Evolutionary conservation across 495 filamentous ascomycete genomes (phyloP).

Genomic region (Lasiosphaeris hirsuta): DNA sequence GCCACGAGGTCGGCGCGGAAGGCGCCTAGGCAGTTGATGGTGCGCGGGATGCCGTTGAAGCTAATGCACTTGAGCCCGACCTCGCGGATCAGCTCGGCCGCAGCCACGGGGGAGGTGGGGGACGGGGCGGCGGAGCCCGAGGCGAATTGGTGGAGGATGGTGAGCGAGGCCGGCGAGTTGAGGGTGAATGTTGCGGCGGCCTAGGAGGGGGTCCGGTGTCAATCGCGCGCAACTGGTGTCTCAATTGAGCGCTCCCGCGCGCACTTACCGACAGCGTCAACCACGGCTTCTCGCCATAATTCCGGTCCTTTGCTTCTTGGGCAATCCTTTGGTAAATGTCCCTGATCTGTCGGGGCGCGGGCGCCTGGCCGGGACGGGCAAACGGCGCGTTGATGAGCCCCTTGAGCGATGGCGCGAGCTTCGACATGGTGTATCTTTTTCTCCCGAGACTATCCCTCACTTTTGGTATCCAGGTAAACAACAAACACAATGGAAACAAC

Average conservation of each 20-base stretch:
- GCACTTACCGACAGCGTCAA: slow-evolving; percentile 57
- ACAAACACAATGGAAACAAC: no score
- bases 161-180: slow-evolving; percentile 34
- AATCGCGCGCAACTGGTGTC: background rate
- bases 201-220: slow-evolving; percentile 11
- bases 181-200: slow-evolving; percentile 38
- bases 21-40: slow-evolving; percentile 70
- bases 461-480: no score
- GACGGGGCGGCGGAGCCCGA: slow-evolving; percentile 31
- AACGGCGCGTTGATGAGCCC: slow-evolving; percentile 65
- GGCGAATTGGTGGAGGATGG: slow-evolving; percentile 47
- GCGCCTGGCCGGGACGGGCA: slow-evolving; percentile 62
- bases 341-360: slow-evolving; percentile 57
- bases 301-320: slow-evolving; percentile 48
- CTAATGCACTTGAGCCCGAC: slow-evolving; percentile 78
- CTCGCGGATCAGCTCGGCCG: slow-evolving; percentile 74
- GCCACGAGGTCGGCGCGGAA: slow-evolving; percentile 58
- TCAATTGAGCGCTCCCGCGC: background rate
- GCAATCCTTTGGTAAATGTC: slow-evolving; percentile 59
- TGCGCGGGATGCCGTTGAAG: slow-evolving; percentile 80
- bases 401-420: slow-evolving; percentile 64
- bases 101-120: slow-evolving; percentile 40
- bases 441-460: background rate
- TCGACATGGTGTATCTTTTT: slow-evolving; percentile 53
- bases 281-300: slow-evolving; percentile 60